Evolutionary conservation across 2,329 filamentous ascomycete genomes (phyloP).

Genomic region (Amylocarpus encephaloides): DNA sequence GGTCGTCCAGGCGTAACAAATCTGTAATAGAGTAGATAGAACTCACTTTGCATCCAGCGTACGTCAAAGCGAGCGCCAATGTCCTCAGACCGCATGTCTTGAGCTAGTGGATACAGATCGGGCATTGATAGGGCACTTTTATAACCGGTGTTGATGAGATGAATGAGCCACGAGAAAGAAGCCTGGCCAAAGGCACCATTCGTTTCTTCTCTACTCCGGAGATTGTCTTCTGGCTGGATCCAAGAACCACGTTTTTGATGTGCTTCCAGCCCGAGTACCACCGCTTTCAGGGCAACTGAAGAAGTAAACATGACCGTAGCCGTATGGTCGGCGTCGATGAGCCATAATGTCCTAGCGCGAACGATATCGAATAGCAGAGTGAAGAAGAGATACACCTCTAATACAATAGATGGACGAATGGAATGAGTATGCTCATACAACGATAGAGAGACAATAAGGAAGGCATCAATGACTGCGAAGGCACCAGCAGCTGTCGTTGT

Average conservation of each 20-base stretch:
- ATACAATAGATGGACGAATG: slow-evolving; percentile 11
- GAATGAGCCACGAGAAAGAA: slow-evolving; percentile 35
- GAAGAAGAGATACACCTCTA: slow-evolving; percentile 16
- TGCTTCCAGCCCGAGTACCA: slow-evolving; percentile 20
- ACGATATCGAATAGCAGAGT: slow-evolving; percentile 16
- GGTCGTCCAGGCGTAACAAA: slow-evolving; percentile 1
- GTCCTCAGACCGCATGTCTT: slow-evolving; percentile 10
- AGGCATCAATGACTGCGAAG: too few species aligned
- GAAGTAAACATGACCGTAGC: slow-evolving; percentile 16
- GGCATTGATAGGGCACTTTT: slow-evolving; percentile 28
- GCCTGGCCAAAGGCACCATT: slow-evolving; percentile 31
- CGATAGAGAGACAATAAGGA: too few species aligned
- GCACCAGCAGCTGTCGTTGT: too few species aligned
- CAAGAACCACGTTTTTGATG: slow-evolving; percentile 15
- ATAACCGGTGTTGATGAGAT: slow-evolving; percentile 30
- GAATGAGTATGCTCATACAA: slow-evolving; percentile 13
- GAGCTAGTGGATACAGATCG: slow-evolving; percentile 23
- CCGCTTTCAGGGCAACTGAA: slow-evolving; percentile 17
- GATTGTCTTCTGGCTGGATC: slow-evolving; percentile 10
- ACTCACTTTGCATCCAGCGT: slow-evolving; percentile 18
- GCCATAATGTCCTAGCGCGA: slow-evolving; percentile 18
- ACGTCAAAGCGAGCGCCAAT: slow-evolving; percentile 8
- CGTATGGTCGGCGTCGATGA: slow-evolving; percentile 19
- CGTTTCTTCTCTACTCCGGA: slow-evolving; percentile 28
- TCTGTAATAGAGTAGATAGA: too few species aligned